Percentiles rank a stretch among this genome's conserved stretches.
Evolutionary conservation across 352 stramenopile genomes (phyloP).

Genomic region (Phytopythium kandeliae): DNA sequence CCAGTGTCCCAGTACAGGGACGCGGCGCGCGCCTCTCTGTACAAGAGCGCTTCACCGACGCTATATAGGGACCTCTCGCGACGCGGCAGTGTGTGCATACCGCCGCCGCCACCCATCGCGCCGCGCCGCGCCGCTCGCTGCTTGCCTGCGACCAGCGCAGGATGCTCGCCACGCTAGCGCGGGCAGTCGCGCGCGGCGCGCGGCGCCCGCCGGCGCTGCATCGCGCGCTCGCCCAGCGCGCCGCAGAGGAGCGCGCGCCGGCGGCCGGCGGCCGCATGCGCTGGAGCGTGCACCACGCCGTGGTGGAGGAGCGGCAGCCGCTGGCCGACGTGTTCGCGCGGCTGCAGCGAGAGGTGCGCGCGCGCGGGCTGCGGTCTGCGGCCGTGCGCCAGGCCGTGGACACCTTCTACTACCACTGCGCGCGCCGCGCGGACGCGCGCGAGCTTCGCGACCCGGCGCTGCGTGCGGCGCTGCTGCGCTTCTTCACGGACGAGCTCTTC

Average conservation of each 20-base stretch:
- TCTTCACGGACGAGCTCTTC: slow-evolving; percentile 47
- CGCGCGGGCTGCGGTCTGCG: slow-evolving; percentile 18
- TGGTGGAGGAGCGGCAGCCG: slow-evolving; percentile 40
- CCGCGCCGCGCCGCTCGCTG: too few relatives aligned
- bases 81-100: neutral
- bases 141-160: too few relatives aligned
- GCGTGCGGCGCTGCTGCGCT: slow-evolving; percentile 29
- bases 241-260: neutral
- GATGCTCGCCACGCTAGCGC: too few relatives aligned
- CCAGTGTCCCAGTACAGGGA: neutral
- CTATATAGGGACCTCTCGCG: neutral
- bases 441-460: slow-evolving; percentile 22
- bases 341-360: slow-evolving; percentile 33
- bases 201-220: too few relatives aligned
- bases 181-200: too few relatives aligned
- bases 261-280: slow-evolving; percentile 3
- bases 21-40: neutral
- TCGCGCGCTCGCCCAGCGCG: neutral
- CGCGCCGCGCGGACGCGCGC: slow-evolving; percentile 27
- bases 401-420: slow-evolving; percentile 73
- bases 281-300: slow-evolving; percentile 43
- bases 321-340: slow-evolving; percentile 45
- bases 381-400: slow-evolving; percentile 48
- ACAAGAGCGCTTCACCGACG: neutral
- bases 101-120: too few relatives aligned